These are phyloP conservation scores for Elaeagnus macrophylla DNA, from an alignment of 306 rosid species.

Conservation along the genomic window DNA sequence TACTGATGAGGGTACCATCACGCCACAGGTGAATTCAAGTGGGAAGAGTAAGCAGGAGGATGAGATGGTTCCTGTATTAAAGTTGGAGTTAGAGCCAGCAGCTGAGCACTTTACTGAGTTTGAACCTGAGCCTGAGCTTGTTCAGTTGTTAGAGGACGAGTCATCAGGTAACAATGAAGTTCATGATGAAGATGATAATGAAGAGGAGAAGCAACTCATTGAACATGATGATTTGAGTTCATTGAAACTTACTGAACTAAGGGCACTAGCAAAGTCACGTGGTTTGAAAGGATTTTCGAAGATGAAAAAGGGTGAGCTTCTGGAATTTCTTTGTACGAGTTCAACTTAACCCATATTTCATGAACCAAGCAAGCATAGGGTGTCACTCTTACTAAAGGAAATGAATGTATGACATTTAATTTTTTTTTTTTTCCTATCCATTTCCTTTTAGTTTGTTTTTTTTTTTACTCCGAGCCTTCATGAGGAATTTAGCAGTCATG, in stretches of 20 bases:
- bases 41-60: conserved; percentile 27
- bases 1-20: conserved; percentile 25
- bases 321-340: conserved; percentile 47
- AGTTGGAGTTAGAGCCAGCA: conserved; percentile 21
- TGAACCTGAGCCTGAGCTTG: conserved; percentile 36
- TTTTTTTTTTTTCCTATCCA: conserved; percentile 1
- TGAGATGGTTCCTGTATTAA: conserved; percentile 31
- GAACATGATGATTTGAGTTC: conserved; percentile 49
- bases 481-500: conserved; percentile 7
- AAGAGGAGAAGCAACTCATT: conserved; percentile 19
- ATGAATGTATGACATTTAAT: background rate
- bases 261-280: conserved; percentile 75
- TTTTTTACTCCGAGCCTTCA: conserved; percentile 11
- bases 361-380: conserved; percentile 8
- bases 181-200: conserved; percentile 19
- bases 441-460: conserved; percentile 4
- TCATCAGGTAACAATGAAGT: conserved; percentile 34
- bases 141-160: conserved; percentile 41
- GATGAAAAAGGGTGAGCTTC: conserved; percentile 74
- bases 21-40: conserved; percentile 24
- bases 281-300: conserved; percentile 79
- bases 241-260: conserved; percentile 62
- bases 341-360: conserved; percentile 20
- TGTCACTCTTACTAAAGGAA: conserved; percentile 4
- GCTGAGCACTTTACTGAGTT: conserved; percentile 23